phyloP scores from a whole-genome alignment of 2,329 filamentous ascomycete genomes.

The Talaromyces sp. region DNA sequence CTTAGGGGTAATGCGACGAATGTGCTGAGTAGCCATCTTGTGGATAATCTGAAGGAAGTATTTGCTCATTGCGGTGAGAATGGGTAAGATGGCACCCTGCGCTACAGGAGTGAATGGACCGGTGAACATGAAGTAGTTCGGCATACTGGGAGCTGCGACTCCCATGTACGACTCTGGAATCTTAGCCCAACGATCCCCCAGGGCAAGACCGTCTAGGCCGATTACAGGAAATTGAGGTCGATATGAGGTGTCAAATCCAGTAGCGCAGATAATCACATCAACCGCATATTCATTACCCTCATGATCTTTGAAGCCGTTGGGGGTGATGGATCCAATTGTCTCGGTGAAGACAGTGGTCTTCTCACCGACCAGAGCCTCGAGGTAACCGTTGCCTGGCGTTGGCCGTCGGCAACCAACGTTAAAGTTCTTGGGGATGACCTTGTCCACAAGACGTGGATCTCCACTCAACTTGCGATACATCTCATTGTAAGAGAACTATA shows the following conservation, averaged over 20 bases:
- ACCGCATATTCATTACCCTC: neutral
- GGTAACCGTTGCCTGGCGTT: neutral
- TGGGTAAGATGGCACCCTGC: too few species aligned
- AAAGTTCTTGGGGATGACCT: too few species aligned
- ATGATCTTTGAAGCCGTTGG: neutral
- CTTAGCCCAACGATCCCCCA: neutral
- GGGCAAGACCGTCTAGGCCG: neutral
- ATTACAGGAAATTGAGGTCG: neutral
- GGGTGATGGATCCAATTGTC: neutral
- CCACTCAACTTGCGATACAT: too few species aligned
- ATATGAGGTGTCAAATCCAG: neutral
- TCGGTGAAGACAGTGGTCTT: neutral
- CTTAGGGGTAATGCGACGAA: neutral
- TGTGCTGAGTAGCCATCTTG: neutral
- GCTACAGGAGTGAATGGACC: too few species aligned
- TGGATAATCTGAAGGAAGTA: neutral
- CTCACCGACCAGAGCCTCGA: neutral
- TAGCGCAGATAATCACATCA: neutral
- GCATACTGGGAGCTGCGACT: neutral
- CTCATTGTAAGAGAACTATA: too few species aligned
- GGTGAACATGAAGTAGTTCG: conserved; percentile 23
- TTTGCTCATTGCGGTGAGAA: too few species aligned
- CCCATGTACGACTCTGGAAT: neutral
- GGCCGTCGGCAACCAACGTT: conserved; percentile 21
- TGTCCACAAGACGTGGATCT: too few species aligned